These are phyloP conservation scores for Panaeolus cyanescens DNA, from an alignment of 768 basidiomycete species.

Conservation along the genomic window DNA sequence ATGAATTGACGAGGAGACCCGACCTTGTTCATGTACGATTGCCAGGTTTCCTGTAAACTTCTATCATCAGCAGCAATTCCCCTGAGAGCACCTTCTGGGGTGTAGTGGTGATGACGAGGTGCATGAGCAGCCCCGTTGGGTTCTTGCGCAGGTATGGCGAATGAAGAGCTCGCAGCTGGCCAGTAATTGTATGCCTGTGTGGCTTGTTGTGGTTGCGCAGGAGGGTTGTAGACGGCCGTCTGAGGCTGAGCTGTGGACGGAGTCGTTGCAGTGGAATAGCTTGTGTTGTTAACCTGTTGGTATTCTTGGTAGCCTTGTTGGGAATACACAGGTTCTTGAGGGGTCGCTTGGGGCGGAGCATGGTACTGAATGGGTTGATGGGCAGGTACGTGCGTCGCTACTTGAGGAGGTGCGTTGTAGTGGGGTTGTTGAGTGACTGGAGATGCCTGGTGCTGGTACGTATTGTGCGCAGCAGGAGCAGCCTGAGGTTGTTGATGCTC, in stretches of 20 bases:
- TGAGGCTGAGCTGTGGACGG: constrained; percentile 8
- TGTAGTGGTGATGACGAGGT: constrained; percentile 43
- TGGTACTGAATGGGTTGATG: constrained; percentile 2
- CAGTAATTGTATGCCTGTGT: constrained; percentile 30
- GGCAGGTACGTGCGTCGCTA: not conserved
- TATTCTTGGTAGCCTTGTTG: constrained; percentile 18
- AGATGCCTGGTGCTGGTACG: constrained; percentile 13
- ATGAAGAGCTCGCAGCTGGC: constrained; percentile 28
- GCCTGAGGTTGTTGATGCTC: constrained; percentile 10
- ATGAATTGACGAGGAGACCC: constrained; percentile 44
- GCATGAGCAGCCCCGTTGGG: constrained; percentile 12
- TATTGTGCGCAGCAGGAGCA: constrained; percentile 6
- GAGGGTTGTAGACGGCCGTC: not conserved
- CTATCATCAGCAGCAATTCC: constrained; percentile 56
- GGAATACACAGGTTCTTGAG: constrained; percentile 24
- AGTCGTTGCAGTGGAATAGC: constrained; percentile 16
- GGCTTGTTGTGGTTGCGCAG: constrained; percentile 3
- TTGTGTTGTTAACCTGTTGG: constrained; percentile 13
- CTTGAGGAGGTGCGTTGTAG: constrained; percentile 6
- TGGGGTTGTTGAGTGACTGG: constrained; percentile 9
- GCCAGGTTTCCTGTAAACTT: constrained; percentile 70
- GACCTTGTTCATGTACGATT: constrained; percentile 64
- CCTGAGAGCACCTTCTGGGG: constrained; percentile 44
- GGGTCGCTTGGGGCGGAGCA: constrained; percentile 32
- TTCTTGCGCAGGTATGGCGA: constrained; percentile 24